Evolutionary conservation across 768 basidiomycete species (phyloP).

Genomic region (Pulveroboletus sp.): DNA sequence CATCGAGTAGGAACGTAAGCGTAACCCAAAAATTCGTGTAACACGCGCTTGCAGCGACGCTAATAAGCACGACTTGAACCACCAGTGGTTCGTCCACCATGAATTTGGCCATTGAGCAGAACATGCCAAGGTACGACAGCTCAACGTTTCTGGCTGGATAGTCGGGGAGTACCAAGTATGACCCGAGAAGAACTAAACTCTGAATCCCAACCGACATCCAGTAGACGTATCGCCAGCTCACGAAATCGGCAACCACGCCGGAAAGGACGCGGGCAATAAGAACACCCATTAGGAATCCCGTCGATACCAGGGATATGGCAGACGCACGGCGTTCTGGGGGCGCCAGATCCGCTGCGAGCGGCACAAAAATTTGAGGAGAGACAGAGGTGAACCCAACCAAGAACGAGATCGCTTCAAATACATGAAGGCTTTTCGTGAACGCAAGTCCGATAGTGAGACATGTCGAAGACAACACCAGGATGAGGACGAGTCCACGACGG

Average conservation of each 20-base stretch:
- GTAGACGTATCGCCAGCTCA: constrained; percentile 67
- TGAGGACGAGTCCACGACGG: constrained; percentile 62
- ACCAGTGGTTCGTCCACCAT: constrained; percentile 70
- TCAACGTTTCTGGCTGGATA: constrained; percentile 68
- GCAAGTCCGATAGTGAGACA: constrained; percentile 67
- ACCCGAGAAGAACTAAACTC: constrained; percentile 44
- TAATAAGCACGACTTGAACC: constrained; percentile 59
- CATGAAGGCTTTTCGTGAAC: constrained; percentile 48
- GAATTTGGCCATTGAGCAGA: constrained; percentile 71
- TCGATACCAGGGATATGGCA: constrained; percentile 67
- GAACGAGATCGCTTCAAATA: constrained; percentile 64
- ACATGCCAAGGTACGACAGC: constrained; percentile 58
- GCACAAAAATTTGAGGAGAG: constrained; percentile 64
- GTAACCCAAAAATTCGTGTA: constrained; percentile 64
- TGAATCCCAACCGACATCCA: constrained; percentile 72
- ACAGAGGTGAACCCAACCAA: constrained; percentile 63
- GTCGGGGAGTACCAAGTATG: constrained; percentile 66
- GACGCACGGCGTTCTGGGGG: constrained; percentile 64
- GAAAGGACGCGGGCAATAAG: constrained; percentile 68
- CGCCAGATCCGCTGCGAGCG: constrained; percentile 74
- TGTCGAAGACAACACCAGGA: constrained; percentile 49
- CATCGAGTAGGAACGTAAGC: constrained; percentile 73
- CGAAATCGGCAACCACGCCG: constrained; percentile 66
- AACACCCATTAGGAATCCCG: constrained; percentile 64
- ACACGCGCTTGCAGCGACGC: constrained; percentile 51